Evolutionary conservation across 1,139 yeast species (phyloP).

Genomic region (Candida pseudoviswanathii): DNA sequence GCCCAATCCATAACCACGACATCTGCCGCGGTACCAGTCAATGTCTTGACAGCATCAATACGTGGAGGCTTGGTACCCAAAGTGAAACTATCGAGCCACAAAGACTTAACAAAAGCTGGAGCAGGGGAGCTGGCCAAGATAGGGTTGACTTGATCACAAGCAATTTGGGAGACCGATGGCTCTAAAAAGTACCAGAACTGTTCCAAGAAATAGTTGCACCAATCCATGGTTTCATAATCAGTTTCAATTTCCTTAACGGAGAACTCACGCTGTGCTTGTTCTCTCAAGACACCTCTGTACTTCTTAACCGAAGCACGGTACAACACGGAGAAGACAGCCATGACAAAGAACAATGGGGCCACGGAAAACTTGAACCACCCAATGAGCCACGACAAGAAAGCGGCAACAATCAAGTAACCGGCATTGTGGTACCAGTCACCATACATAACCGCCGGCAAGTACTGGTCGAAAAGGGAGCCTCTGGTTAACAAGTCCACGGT

Average conservation of each 20-base stretch:
- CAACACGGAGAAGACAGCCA: conserved; percentile 59
- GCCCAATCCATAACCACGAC: conserved; percentile 98
- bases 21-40: conserved; percentile 84
- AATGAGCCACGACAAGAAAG: conserved; percentile 70
- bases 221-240: conserved; percentile 91
- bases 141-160: conserved; percentile 83
- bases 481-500: conserved; percentile 64
- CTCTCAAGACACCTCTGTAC: conserved; percentile 72
- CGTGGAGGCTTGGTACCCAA: conserved; percentile 95
- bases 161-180: conserved; percentile 86
- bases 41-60: conserved; percentile 83
- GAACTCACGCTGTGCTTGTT: conserved; percentile 82
- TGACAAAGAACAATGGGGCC: conserved; percentile 77
- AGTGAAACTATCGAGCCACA: conserved; percentile 88
- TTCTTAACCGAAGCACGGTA: conserved; percentile 85
- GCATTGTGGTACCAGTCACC: conserved; percentile 97
- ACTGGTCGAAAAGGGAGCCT: conserved; percentile 69
- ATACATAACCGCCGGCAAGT: conserved; percentile 69
- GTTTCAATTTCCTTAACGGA: conserved; percentile 78
- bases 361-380: conserved; percentile 79
- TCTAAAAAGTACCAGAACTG: conserved; percentile 91
- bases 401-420: conserved; percentile 66
- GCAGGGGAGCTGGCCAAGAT: conserved; percentile 73
- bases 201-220: conserved; percentile 85
- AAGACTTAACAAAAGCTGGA: conserved; percentile 78